Base-by-base conservation (phyloP, 192 early-diverging fungal species). In the Linnemannia exigua region DNA sequence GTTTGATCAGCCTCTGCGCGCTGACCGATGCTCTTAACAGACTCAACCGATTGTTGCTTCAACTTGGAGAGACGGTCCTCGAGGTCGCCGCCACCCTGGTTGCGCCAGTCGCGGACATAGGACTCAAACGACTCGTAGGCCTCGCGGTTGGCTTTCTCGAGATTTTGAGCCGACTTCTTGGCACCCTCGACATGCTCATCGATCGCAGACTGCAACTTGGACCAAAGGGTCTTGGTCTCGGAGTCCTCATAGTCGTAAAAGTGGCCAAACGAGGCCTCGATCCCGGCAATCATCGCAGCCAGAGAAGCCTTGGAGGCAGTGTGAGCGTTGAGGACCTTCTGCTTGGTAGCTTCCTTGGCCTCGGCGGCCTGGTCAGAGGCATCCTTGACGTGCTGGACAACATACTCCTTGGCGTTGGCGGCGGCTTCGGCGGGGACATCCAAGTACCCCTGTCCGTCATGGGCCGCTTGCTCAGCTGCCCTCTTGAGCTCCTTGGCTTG, bases 161-260 rank as follows among this genome's bases (percentile, higher is more conserved):
- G 63, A 44, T 86, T 63, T 0, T 58, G 5, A 12, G 78, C 74
- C 8, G 79, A 74, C 44, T 79, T 69, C 25, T 86, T 86, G 28
- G 84, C 84, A 2, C 38, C 35, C 0, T 61, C 70, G 76, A 86
- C 63, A 22, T 86, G 84, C 19, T 86, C 84, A 37, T 86, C 78
- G 35, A 86, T 86, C 9, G 79, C 73, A 20, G 54, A 67, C 31
- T 86, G 78, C 36, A 86, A 54, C 48, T 86, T 86, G 36, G 79
- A 37, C 84, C 84, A 86, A 4, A 86, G 58, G 35, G 36, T 80
- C 63, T 86, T 72, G 79, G 78, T 80, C 70, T 86, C 84, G 28
- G 52, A 48, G 37, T 80, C 84, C 38, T 80, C 84, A n/a, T 86
- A 86, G 0, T 79, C 67, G 74, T 80, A 61, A 44, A 86, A 86